phyloP scores from a whole-genome alignment of 441 rosid species.

The Aleurites moluccanus region DNA sequence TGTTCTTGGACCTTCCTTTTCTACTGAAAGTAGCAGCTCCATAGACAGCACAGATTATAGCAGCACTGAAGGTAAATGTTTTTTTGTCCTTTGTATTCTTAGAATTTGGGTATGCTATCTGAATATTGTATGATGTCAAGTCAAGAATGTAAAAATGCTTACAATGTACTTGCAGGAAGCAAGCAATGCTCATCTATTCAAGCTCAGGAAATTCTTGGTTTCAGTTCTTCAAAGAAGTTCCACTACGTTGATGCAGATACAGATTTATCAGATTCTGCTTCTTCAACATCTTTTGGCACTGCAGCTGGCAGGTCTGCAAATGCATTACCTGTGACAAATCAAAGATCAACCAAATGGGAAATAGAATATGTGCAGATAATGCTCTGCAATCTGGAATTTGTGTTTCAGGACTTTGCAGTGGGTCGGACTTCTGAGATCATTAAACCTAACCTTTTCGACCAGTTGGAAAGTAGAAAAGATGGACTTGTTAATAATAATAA shows the following conservation, averaged over 20 bases:
- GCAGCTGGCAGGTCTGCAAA: constrained; percentile 31
- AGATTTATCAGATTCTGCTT: constrained; percentile 70
- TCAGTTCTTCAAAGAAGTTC: constrained; percentile 39
- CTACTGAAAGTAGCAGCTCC: constrained; percentile 66
- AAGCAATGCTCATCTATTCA: constrained; percentile 51
- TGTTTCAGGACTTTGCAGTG: constrained; percentile 62
- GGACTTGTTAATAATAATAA: constrained; percentile 31
- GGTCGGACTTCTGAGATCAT: constrained; percentile 45
- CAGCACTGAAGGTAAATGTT: constrained; percentile 44
- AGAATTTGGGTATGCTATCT: neutral
- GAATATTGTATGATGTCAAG: neutral
- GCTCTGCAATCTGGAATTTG: constrained; percentile 52
- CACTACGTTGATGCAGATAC: constrained; percentile 45
- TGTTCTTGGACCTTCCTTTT: constrained; percentile 56
- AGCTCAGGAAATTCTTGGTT: constrained; percentile 44
- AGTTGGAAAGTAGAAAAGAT: constrained; percentile 50
- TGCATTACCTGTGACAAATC: constrained; percentile 13
- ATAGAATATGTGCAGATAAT: constrained; percentile 62
- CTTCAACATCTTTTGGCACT: constrained; percentile 46
- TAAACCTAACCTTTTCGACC: constrained; percentile 62
- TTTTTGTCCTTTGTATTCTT: neutral
- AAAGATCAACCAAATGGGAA: constrained; percentile 52
- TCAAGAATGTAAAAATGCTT: constrained; percentile 21
- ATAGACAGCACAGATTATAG: constrained; percentile 57
- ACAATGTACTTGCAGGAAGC: constrained; percentile 43